Percentiles rank a stretch among this genome's conserved stretches.
Conservation (phyloP, 2,329 filamentous ascomycete genomes). For the Triangularia verruculosa region DNA sequence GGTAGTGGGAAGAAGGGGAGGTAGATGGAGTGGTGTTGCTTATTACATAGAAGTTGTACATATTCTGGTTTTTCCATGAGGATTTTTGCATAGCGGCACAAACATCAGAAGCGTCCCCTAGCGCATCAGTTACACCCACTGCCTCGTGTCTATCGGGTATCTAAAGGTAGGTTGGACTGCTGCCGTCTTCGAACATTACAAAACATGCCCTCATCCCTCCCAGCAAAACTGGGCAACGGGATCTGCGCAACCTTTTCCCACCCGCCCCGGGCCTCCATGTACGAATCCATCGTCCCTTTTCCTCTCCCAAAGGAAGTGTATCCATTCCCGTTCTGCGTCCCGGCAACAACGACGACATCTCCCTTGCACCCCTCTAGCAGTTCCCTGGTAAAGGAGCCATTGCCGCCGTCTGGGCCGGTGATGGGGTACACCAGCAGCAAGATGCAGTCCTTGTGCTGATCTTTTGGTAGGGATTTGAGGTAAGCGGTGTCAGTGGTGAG, state of each 20-base stretch:
- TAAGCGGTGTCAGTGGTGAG: constrained; percentile 42
- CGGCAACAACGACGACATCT: constrained; percentile 66
- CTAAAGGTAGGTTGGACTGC: no score
- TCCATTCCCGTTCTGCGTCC: constrained; percentile 71
- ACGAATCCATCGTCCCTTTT: constrained; percentile 62
- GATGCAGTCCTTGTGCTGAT: constrained; percentile 35
- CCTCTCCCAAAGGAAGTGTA: constrained; percentile 66
- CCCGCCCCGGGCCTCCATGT: constrained; percentile 54
- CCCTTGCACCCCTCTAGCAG: constrained; percentile 61
- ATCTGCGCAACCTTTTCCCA: constrained; percentile 64
- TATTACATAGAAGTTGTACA: not conserved
- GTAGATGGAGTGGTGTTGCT: constrained; percentile 3
- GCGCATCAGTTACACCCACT: not conserved
- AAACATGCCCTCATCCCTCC: constrained; percentile 73
- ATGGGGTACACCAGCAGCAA: constrained; percentile 72
- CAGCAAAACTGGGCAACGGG: constrained; percentile 69
- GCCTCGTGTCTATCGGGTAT: not conserved
- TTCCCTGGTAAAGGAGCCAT: constrained; percentile 61
- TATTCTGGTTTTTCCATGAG: not conserved
- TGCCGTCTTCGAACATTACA: constrained; percentile 59
- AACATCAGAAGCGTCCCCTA: not conserved
- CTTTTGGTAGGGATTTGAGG: constrained; percentile 26
- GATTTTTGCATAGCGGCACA: no score
- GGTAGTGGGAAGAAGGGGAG: constrained; percentile 12
- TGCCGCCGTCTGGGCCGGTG: constrained; percentile 60